These are phyloP conservation scores for Euryodendron excelsum DNA, from an alignment of 148 eudicot genomes.

Conservation along the genomic window DNA sequence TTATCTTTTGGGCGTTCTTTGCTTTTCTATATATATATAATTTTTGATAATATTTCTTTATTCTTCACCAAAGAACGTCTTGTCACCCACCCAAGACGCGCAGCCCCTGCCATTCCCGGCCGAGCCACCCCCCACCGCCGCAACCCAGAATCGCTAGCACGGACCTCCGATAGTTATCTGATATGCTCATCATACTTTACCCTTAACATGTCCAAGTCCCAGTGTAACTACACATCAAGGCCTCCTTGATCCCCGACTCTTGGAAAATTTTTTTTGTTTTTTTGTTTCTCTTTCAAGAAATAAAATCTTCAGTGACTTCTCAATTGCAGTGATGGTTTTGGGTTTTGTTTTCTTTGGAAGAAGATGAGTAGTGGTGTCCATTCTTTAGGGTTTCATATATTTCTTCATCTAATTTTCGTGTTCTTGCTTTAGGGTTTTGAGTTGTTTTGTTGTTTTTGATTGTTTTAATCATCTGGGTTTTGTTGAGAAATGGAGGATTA, in stretches of 20 bases:
- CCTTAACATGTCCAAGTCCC: not conserved
- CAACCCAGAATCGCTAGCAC: not conserved
- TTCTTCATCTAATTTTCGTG: not conserved
- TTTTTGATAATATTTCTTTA: constrained; percentile 14
- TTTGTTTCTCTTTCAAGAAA: not conserved
- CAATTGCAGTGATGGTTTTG: not conserved
- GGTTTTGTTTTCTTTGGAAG: not conserved
- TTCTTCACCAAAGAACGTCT: constrained; percentile 16
- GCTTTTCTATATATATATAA: not conserved
- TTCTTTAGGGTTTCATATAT: not conserved
- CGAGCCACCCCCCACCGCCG: not conserved
- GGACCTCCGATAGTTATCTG: not conserved
- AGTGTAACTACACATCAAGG: too few species aligned
- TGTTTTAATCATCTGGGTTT: not conserved
- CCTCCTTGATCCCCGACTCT: too few species aligned
- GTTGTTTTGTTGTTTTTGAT: too few species aligned
- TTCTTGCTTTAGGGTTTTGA: not conserved
- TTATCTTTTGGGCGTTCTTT: not conserved
- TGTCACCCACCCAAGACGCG: constrained; percentile 13
- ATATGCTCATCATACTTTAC: not conserved
- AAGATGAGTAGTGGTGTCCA: not conserved
- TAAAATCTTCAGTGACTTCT: not conserved
- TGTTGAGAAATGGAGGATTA: constrained; percentile 38
- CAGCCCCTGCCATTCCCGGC: constrained; percentile 2
- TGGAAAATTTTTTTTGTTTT: too few species aligned